Percentiles rank a stretch among this genome's conserved stretches.
Conservation (phyloP, 202 grass and related monocot species). For the Zoysia matrella region DNA sequence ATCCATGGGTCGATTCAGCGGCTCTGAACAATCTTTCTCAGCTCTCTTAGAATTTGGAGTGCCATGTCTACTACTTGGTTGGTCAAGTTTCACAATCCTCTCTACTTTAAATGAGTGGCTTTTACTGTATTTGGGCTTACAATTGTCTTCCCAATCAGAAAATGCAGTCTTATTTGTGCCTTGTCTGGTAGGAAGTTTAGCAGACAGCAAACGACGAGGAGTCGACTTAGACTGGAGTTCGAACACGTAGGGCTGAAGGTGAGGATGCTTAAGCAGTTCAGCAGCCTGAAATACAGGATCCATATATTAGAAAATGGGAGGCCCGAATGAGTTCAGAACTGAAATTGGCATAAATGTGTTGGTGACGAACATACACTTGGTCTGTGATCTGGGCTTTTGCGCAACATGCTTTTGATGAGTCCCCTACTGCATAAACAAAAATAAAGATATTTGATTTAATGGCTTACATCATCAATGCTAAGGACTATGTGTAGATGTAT, state of each 20-base stretch:
- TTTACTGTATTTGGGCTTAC: conserved; percentile 52
- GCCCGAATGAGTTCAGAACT: conserved; percentile 29
- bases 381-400: conserved; percentile 87
- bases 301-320: neutral
- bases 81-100: conserved; percentile 55
- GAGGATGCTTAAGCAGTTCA: conserved; percentile 77
- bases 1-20: conserved; percentile 44
- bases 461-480: neutral
- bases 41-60: conserved; percentile 42
- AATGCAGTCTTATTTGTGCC: conserved; percentile 38
- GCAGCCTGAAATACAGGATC: conserved; percentile 58
- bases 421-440: conserved; percentile 66
- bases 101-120: conserved; percentile 61
- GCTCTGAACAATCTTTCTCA: conserved; percentile 58
- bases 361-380: conserved; percentile 70
- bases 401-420: conserved; percentile 88
- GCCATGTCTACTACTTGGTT: conserved; percentile 36
- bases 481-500: neutral
- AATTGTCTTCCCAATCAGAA: conserved; percentile 54
- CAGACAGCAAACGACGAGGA: conserved; percentile 45
- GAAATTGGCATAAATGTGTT: conserved; percentile 7
- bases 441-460: conserved; percentile 20
- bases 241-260: conserved; percentile 74
- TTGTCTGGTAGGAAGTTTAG: conserved; percentile 38
- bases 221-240: conserved; percentile 63